Evolutionary conservation across 1,139 yeast species (phyloP).

Genomic region (Geotrichum australiense): DNA sequence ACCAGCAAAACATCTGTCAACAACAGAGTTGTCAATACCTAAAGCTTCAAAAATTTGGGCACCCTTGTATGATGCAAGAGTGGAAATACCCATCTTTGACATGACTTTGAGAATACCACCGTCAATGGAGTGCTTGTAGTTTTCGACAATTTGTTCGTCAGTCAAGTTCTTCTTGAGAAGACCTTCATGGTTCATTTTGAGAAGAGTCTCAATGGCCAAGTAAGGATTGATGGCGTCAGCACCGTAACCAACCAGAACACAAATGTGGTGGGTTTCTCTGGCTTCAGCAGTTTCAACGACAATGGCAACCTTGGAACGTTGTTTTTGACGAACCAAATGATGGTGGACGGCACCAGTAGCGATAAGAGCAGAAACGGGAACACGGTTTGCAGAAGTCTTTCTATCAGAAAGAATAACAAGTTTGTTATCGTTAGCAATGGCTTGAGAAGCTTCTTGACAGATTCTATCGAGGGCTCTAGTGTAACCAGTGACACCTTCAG

Average conservation of each 20-base stretch:
- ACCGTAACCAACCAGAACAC: slow-evolving; percentile 93
- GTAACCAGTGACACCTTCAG: slow-evolving; percentile 82
- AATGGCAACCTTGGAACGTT: slow-evolving; percentile 90
- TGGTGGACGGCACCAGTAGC: slow-evolving; percentile 98
- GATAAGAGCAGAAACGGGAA: slow-evolving; percentile 80
- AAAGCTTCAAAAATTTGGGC: slow-evolving; percentile 97
- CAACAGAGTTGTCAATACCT: slow-evolving; percentile 92
- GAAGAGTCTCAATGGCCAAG: slow-evolving; percentile 81
- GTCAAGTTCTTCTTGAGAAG: slow-evolving; percentile 53
- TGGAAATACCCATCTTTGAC: slow-evolving; percentile 99
- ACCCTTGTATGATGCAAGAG: slow-evolving; percentile 94
- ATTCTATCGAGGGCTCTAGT: slow-evolving; percentile 77
- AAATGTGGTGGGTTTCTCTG: slow-evolving; percentile 92
- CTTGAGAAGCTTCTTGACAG: slow-evolving; percentile 80
- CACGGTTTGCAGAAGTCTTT: slow-evolving; percentile 50
- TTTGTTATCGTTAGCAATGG: slow-evolving; percentile 70
- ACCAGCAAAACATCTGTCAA: slow-evolving; percentile 93
- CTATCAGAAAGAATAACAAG: slow-evolving; percentile 73
- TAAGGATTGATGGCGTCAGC: slow-evolving; percentile 95
- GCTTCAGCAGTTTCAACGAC: slow-evolving; percentile 94
- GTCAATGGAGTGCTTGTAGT: slow-evolving; percentile 77
- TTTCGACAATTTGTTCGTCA: slow-evolving; percentile 55
- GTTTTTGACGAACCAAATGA: slow-evolving; percentile 90
- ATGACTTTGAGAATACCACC: slow-evolving; percentile 92
- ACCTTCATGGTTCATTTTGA: slow-evolving; percentile 78